Evolutionary conservation across 1,139 yeast species (phyloP), one percentile per base, ranked within the genome.

Genomic region (Yamadazyma sp.): DNA sequence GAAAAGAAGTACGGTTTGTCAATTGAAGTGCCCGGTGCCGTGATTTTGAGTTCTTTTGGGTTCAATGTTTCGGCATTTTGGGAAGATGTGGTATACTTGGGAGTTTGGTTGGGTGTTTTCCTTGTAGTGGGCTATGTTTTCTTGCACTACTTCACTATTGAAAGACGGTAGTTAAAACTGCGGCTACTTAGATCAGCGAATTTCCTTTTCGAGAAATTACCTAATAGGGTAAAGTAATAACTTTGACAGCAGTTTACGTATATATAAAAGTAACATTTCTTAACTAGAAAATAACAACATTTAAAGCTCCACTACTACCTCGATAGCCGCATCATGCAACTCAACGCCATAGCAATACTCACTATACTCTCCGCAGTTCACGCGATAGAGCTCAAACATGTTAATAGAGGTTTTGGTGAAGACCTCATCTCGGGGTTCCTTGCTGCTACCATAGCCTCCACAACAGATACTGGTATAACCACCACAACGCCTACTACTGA

Each of bases 11-110:
- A 83, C 55, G 98, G 98, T 0, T 73, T 92, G 32, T 86, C 92
- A 37, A 92, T 92, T 50, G 96, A 89, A 61, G 95, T 92, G n/a
- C 98, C 98, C 0, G 98, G 98, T 5, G 98, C 98, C 1, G 94
- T 95, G 1, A 92, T 92, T 44, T 73, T 92, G 50, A 86, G 95
- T 51, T 89, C 98, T 0, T 92, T 92, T 69, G 98, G 98, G 0
- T 92, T 92, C 61, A 78, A 87, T 48, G 91, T 87, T 15, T 79
- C 81, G 29, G 94, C 92, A 2, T 75, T 87, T 46, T 66, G 79
- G 65, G 66, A 69, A 31, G 98, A 92, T 59, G 72, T 84, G 17
- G 50, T 67, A 6, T 75, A 72, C 30, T 69, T 87, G 42, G 67
- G 64, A 0, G 67, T 73, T 7, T 79, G 82, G 46, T 65, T 72